phyloP scores from a whole-genome alignment of 345 rosid genomes.

The Theobroma cacao region DNA sequence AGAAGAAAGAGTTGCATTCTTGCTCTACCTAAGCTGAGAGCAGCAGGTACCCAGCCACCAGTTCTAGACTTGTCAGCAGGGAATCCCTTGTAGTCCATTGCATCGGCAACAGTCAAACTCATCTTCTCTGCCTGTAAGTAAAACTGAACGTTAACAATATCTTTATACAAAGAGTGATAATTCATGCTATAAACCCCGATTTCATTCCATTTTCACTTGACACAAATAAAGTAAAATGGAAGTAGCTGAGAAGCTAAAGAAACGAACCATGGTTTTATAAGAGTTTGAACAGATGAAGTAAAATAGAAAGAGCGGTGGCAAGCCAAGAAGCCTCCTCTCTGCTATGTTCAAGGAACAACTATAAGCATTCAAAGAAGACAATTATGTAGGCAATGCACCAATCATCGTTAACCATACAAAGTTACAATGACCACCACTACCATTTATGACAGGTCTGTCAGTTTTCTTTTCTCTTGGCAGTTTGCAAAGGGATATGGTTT shows the following conservation, averaged over 20 bases:
- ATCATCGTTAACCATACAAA: background rate
- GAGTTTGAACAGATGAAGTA: background rate
- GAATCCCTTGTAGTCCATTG: conserved; percentile 49
- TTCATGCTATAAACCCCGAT: background rate
- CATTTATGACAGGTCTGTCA: background rate
- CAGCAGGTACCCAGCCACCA: conserved; percentile 69
- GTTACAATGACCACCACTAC: conserved; percentile 17
- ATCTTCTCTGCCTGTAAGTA: conserved; percentile 39
- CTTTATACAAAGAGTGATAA: background rate
- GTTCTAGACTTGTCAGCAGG: conserved; percentile 62
- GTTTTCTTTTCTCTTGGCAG: background rate
- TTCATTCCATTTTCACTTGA: background rate
- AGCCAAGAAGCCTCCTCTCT: conserved; percentile 6
- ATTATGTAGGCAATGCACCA: conserved; percentile 3
- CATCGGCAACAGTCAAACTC: conserved; percentile 41
- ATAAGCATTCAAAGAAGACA: background rate
- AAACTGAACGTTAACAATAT: background rate
- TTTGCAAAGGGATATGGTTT: background rate
- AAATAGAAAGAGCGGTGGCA: background rate
- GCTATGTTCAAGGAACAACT: background rate
- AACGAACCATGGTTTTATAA: background rate
- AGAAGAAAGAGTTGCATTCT: background rate
- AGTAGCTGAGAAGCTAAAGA: background rate
- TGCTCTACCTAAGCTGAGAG: conserved; percentile 56
- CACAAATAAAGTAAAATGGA: background rate